Evolutionary conservation across 2,329 filamentous ascomycete genomes (phyloP).

Genomic region (Colletotrichum eleusines): DNA sequence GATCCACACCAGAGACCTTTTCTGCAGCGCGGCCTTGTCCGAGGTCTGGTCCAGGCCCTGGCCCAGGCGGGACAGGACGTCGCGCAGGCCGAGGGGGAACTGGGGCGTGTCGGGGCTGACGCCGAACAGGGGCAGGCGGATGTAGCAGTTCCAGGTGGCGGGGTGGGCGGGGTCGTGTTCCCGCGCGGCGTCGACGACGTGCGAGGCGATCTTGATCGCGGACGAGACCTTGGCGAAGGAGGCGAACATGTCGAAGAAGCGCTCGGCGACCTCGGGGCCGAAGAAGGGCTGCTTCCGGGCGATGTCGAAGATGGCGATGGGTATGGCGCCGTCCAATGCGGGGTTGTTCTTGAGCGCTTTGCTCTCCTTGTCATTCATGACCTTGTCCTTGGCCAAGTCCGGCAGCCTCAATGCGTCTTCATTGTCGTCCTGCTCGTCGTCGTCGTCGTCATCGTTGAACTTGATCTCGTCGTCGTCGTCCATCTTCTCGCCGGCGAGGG

Average conservation of each 20-base stretch:
- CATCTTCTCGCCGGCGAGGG: constrained; percentile 60
- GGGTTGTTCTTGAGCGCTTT: constrained; percentile 78
- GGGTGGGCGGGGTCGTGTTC: constrained; percentile 70
- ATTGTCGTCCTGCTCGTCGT: constrained; percentile 52
- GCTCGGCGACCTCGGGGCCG: constrained; percentile 73
- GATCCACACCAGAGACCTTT: constrained; percentile 67
- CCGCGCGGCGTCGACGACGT: constrained; percentile 76
- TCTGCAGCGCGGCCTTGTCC: constrained; percentile 59
- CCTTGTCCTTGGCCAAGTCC: constrained; percentile 60
- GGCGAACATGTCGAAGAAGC: constrained; percentile 85
- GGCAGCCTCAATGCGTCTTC: constrained; percentile 59
- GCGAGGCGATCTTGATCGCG: constrained; percentile 74
- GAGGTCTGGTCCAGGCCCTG: constrained; percentile 58
- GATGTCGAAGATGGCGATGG: constrained; percentile 90
- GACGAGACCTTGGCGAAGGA: constrained; percentile 76
- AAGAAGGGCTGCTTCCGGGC: constrained; percentile 83
- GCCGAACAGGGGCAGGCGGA: constrained; percentile 77
- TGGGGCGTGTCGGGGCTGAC: constrained; percentile 72
- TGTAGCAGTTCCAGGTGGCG: constrained; percentile 76
- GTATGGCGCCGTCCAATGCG: constrained; percentile 91
- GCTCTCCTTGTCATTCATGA: constrained; percentile 59
- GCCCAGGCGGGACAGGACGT: constrained; percentile 73
- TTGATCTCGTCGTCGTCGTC: constrained; percentile 63
- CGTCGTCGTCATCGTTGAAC: constrained; percentile 60
- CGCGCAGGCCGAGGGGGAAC: constrained; percentile 79